phyloP scores from a whole-genome alignment of 306 rosid species.

The Pyrus pyrifolia region DNA sequence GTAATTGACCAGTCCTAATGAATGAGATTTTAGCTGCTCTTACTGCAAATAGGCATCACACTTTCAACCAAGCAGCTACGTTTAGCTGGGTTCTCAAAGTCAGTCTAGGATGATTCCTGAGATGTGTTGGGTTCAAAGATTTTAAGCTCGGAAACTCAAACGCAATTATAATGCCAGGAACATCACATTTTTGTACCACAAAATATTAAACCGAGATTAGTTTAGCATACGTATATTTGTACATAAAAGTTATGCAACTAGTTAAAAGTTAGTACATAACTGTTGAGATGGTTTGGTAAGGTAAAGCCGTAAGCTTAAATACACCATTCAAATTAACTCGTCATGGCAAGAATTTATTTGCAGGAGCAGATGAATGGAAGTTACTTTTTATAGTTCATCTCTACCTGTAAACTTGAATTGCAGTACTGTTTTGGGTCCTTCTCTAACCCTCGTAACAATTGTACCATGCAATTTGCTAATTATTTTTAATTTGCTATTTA shows the following conservation, averaged over 20 bases:
- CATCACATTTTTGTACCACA: too few relatives aligned
- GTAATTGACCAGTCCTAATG: not conserved
- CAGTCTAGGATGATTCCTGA: not conserved
- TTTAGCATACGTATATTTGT: not conserved
- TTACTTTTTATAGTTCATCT: too few relatives aligned
- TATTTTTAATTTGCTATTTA: too few relatives aligned
- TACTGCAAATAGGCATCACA: too few relatives aligned
- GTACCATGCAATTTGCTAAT: not conserved
- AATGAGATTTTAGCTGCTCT: too few relatives aligned
- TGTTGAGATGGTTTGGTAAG: not conserved
- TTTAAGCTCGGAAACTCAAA: not conserved
- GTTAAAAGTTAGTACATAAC: not conserved
- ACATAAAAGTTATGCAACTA: not conserved
- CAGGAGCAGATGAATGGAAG: too few relatives aligned
- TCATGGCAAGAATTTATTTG: not conserved
- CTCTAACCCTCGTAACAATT: not conserved
- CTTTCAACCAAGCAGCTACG: too few relatives aligned
- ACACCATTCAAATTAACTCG: not conserved
- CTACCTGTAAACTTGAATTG: not conserved
- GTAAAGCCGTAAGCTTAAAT: not conserved
- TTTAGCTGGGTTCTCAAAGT: too few relatives aligned
- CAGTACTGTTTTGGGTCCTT: not conserved
- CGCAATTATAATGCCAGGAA: not conserved
- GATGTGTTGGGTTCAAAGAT: not conserved
- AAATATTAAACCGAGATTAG: too few relatives aligned